These are phyloP conservation scores for Nicotiana obtusifolia DNA, from an alignment of 257 asterid genomes.

Conservation along the genomic window DNA sequence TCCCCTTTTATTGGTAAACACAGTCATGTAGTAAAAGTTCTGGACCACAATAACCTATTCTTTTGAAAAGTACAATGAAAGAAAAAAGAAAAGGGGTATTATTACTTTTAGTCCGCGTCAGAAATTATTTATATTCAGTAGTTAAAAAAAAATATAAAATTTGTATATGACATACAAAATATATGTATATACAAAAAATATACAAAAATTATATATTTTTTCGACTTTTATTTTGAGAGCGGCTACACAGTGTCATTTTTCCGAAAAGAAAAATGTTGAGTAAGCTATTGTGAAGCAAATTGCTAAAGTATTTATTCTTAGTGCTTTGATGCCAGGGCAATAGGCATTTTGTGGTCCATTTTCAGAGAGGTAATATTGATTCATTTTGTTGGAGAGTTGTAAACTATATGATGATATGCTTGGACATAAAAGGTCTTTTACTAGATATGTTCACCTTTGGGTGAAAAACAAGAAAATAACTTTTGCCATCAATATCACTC, in stretches of 20 bases:
- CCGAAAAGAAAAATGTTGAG: neutral
- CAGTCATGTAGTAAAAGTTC: neutral
- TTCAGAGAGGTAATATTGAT: constrained; percentile 11
- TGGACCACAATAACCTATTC: neutral
- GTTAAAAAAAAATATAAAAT: too few species aligned
- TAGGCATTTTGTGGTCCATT: constrained; percentile 12
- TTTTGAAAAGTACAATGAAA: constrained; percentile 7
- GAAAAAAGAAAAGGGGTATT: neutral
- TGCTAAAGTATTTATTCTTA: constrained; percentile 7
- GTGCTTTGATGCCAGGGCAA: constrained; percentile 13
- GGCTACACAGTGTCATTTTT: too few species aligned
- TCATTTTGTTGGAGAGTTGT: constrained; percentile 8
- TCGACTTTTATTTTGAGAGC: too few species aligned
- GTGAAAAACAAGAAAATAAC: constrained; percentile 3
- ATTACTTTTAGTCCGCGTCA: too few species aligned
- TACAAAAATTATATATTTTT: too few species aligned
- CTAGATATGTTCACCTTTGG: constrained; percentile 19
- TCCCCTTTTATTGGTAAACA: constrained; percentile 7
- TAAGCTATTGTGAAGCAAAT: constrained; percentile 9
- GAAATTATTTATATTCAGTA: too few species aligned
- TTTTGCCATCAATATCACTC: constrained; percentile 10
- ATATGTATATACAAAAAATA: too few species aligned
- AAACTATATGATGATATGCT: neutral
- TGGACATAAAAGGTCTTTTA: constrained; percentile 15
- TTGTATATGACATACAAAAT: too few species aligned